A percentile compares a stretch with the other conserved stretches of the same genome.
These are phyloP conservation scores for Adansonia digitata DNA, from an alignment of 345 rosid species.

Conservation along the genomic window DNA sequence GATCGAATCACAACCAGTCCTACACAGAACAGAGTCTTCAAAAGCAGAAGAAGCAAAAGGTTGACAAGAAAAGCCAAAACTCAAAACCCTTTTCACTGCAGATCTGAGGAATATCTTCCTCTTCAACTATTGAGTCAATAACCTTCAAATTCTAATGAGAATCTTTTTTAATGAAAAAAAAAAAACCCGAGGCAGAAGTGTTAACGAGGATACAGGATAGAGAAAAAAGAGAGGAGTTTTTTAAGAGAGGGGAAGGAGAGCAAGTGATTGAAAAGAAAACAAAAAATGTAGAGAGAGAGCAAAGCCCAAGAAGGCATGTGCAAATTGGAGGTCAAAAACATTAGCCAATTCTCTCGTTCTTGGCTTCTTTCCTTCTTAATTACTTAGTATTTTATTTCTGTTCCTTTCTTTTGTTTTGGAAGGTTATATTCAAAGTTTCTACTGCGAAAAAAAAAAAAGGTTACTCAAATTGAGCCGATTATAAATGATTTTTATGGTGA, in stretches of 20 bases:
- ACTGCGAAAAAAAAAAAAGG: not conserved
- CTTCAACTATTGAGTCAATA: constrained; percentile 33
- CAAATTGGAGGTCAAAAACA: constrained; percentile 57
- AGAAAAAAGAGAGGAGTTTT: not conserved
- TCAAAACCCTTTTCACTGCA: constrained; percentile 26
- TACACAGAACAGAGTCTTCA: not conserved
- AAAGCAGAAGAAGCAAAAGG: not conserved
- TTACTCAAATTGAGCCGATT: not conserved
- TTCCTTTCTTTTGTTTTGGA: not conserved
- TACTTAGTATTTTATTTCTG: constrained; percentile 10
- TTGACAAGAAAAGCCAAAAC: constrained; percentile 7
- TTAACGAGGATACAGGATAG: not conserved
- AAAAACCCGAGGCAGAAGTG: not conserved
- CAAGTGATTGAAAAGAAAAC: constrained; percentile 45
- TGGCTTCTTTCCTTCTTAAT: constrained; percentile 5
- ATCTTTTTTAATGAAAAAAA: not conserved
- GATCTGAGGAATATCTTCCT: constrained; percentile 42
- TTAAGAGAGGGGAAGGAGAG: constrained; percentile 21
- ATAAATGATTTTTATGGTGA: not conserved
- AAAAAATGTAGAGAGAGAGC: constrained; percentile 24
- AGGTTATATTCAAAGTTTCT: constrained; percentile 25
- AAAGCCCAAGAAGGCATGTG: constrained; percentile 53
- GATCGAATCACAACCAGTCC: not conserved
- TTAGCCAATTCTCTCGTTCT: constrained; percentile 33
- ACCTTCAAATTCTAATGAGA: constrained; percentile 32